Base-by-base conservation (phyloP, 2,329 filamentous ascomycete genomes). In the Pestalotiopsis sp. region DNA sequence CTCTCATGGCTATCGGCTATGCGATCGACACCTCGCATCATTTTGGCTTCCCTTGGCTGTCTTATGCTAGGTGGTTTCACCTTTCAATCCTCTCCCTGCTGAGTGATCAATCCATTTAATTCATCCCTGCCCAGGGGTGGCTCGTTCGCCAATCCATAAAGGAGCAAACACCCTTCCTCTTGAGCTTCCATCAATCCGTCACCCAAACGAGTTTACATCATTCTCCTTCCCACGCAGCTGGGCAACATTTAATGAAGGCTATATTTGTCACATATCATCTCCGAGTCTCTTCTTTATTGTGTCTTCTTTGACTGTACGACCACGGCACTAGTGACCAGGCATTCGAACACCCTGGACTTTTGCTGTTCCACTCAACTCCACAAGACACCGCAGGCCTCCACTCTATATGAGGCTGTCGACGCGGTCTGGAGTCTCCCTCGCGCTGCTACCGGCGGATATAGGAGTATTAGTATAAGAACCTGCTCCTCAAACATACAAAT, bases 341-440 rank as follows among this genome's bases (percentile, higher is more conserved):
- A 59, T 59, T 59, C 6, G 14, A 27, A 27, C 17, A 45, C 12
- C 41, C 61, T 52, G 6, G 36, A 11, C 39, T 52, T 49, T 41
- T 23, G 17, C 20, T 64, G 38, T 39, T 52, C 38, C 20, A n/a
- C 38, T 45, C 61, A 39, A 45, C 61, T 49, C 61, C 61, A 49
- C 61, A 41, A 52, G 41, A 39, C 20, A 31, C 38, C n/a, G 39
- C 61, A 12, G 61, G 39, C 39, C 38, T 64, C 61, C 61, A 64
- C 61, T 64, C 11, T 25, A 64, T 64, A 38, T 52, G 61, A 64
- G 61, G 61, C 61, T 64, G 61, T 49, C 38, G 61, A 64, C 38
- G 61, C 39, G 61, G 61, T 45, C 36, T 64, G 9, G 61, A 14
- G n/a, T 45, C 36, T 45, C 45, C 20, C 14, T 39, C 20, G 59